phyloP scores from a whole-genome alignment of 352 stramenopile species.

The Globisporangium megalacanthum region DNA sequence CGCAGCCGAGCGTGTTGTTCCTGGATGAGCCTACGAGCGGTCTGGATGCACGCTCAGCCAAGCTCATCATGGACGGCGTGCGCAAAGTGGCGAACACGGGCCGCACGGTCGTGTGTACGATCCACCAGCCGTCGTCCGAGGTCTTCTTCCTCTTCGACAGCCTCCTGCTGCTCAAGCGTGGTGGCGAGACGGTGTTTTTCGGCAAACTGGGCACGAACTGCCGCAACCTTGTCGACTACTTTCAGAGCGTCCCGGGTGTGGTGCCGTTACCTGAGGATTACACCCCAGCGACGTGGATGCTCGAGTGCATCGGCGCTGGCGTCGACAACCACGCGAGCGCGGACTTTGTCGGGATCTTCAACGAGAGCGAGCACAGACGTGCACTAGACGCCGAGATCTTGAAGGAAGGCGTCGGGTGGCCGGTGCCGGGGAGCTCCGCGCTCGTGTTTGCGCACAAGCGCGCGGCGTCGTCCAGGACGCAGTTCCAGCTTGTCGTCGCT shows the following conservation, averaged over 20 bases:
- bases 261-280: conserved; percentile 24
- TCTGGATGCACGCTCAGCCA: conserved; percentile 76
- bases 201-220: conserved; percentile 1
- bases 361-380: no score
- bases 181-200: conserved; percentile 29
- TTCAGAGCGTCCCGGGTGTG: no score
- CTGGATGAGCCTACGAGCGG: conserved; percentile 77
- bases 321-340: neutral
- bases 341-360: no score
- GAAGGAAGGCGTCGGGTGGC: no score
- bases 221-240: no score
- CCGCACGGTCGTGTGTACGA: conserved; percentile 83
- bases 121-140: conserved; percentile 86
- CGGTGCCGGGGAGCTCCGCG: no score
- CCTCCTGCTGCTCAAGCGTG: conserved; percentile 57
- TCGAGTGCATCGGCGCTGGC: conserved; percentile 22
- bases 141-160: conserved; percentile 86
- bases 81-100: conserved; percentile 76
- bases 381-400: no score
- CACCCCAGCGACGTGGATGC: conserved; percentile 26
- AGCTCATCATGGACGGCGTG: conserved; percentile 81
- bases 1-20: conserved; percentile 80
- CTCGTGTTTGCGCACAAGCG: no score
- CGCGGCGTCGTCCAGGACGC: no score
- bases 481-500: no score